phyloP scores from a whole-genome alignment of 73 alveolate species.

The Paramecium biaurelia region DNA sequence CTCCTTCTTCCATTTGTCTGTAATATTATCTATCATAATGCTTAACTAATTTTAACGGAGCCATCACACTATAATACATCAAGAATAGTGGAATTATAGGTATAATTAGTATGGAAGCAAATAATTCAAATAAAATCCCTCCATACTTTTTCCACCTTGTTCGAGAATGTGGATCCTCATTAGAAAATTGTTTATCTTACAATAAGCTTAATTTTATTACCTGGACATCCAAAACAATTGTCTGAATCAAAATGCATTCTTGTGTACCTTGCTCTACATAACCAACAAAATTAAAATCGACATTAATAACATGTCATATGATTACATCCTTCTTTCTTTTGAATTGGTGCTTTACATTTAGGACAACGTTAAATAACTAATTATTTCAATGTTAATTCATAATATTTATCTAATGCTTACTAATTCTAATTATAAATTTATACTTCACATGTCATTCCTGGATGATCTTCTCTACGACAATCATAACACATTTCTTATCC shows the following conservation, averaged over 20 bases:
- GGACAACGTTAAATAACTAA: constrained; percentile 11
- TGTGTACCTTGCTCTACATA: constrained; percentile 40
- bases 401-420: constrained; percentile 43
- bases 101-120: neutral
- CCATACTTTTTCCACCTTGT: constrained; percentile 42
- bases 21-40: neutral
- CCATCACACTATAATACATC: constrained; percentile 23
- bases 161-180: neutral
- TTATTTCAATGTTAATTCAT: neutral
- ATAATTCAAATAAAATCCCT: constrained; percentile 12
- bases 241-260: constrained; percentile 52
- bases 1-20: neutral
- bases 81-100: constrained; percentile 16
- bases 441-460: constrained; percentile 45
- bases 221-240: constrained; percentile 53
- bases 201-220: neutral
- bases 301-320: constrained; percentile 51
- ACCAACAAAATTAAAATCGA: constrained; percentile 36
- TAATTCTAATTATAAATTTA: neutral
- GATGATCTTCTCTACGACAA: constrained; percentile 23
- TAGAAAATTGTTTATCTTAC: constrained; percentile 19
- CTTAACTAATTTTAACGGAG: neutral
- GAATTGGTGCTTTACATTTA: constrained; percentile 43
- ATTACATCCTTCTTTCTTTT: constrained; percentile 44
- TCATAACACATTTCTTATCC: constrained; percentile 24